Percentiles rank a stretch among this genome's conserved stretches.
Evolutionary conservation across 768 basidiomycete species (phyloP).

Genomic region (Amanita pallidorosea): DNA sequence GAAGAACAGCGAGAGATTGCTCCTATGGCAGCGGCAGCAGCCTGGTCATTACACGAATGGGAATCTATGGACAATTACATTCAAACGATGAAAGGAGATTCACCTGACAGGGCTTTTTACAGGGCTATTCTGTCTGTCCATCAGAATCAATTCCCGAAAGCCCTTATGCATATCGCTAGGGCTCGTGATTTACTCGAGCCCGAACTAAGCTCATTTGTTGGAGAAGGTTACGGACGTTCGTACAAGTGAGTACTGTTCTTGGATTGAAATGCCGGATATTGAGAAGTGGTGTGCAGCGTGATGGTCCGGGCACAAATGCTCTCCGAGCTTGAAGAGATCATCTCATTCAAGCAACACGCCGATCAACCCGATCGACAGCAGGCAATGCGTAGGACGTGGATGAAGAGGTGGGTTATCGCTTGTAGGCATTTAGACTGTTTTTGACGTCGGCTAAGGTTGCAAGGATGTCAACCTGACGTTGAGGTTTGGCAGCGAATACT

Average conservation of each 20-base stretch:
- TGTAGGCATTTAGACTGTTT: background rate
- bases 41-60: slow-evolving; percentile 97
- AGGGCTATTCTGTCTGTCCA: slow-evolving; percentile 93
- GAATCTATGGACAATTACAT: slow-evolving; percentile 98
- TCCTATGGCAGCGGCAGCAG: slow-evolving; percentile 93
- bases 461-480: slow-evolving; percentile 95
- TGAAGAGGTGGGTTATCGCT: slow-evolving; percentile 62
- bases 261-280: background rate
- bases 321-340: slow-evolving; percentile 96
- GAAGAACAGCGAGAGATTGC: slow-evolving; percentile 89
- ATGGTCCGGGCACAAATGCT: slow-evolving; percentile 98
- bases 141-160: slow-evolving; percentile 91
- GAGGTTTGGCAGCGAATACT: slow-evolving; percentile 98
- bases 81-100: slow-evolving; percentile 83
- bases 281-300: slow-evolving; percentile 37
- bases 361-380: slow-evolving; percentile 91
- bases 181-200: slow-evolving; percentile 89
- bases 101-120: slow-evolving; percentile 92
- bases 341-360: slow-evolving; percentile 86
- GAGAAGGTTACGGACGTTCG: slow-evolving; percentile 94
- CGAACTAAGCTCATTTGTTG: slow-evolving; percentile 83
- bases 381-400: slow-evolving; percentile 92
- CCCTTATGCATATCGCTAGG: slow-evolving; percentile 79
- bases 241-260: slow-evolving; percentile 61
- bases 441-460: slow-evolving; percentile 40